Conservation (phyloP, 2,329 filamentous ascomycete genomes). For the Chaetomiaceae sp. region DNA sequence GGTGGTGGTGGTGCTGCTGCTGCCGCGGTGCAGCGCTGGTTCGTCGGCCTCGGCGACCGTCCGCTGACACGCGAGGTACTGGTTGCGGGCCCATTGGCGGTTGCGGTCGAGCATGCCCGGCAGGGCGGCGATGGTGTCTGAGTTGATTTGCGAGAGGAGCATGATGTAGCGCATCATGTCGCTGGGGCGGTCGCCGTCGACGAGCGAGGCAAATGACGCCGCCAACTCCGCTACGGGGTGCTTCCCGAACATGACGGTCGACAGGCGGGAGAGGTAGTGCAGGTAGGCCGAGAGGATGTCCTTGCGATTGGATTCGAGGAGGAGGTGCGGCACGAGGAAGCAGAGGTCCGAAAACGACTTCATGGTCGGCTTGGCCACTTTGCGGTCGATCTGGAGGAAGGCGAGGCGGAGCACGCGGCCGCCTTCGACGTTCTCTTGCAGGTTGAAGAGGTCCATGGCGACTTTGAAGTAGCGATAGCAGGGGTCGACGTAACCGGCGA, state of each 20-base stretch:
- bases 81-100: slow-evolving; percentile 21
- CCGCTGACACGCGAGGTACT: slow-evolving; percentile 23
- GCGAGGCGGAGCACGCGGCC: slow-evolving; percentile 24
- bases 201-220: slow-evolving; percentile 18
- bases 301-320: slow-evolving; percentile 20
- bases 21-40: not conserved
- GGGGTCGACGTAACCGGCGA: slow-evolving; percentile 23
- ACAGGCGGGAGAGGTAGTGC: slow-evolving; percentile 18
- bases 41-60: not conserved
- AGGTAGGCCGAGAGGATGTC: slow-evolving; percentile 25
- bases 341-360: slow-evolving; percentile 26
- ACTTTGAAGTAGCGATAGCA: slow-evolving; percentile 26
- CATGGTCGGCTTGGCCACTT: slow-evolving; percentile 20
- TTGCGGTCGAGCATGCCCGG: slow-evolving; percentile 20
- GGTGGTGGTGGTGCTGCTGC: not conserved
- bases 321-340: slow-evolving; percentile 24
- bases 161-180: slow-evolving; percentile 25
- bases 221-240: slow-evolving; percentile 23
- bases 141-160: slow-evolving; percentile 21
- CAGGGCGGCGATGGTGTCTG: slow-evolving; percentile 21
- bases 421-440: slow-evolving; percentile 20
- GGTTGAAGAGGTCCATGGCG: slow-evolving; percentile 26
- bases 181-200: slow-evolving; percentile 18
- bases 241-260: slow-evolving; percentile 22
- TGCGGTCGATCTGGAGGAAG: slow-evolving; percentile 24